phyloP scores from a whole-genome alignment of 805 yeast species.

The Kuraishia piskuri region DNA sequence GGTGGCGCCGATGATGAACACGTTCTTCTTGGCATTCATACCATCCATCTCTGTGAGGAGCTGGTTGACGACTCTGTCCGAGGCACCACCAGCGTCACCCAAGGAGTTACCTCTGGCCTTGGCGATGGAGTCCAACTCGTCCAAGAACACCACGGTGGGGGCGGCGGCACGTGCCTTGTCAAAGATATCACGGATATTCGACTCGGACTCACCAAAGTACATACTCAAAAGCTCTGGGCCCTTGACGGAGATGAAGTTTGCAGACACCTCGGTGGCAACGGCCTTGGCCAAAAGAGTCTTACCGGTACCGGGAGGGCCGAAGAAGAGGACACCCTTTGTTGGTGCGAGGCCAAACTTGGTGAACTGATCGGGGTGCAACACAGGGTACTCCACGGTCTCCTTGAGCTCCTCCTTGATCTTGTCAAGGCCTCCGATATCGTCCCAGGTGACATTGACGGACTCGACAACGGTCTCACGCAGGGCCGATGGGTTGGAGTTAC shows the following conservation, averaged over 20 bases:
- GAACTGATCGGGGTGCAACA: constrained; percentile 96
- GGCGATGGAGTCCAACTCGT: constrained; percentile 96
- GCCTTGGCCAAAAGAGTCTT: constrained; percentile 97
- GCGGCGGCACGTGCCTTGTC: constrained; percentile 99
- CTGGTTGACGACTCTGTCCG: constrained; percentile 94
- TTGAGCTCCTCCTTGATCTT: constrained; percentile 92
- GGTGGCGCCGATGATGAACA: constrained; percentile 98
- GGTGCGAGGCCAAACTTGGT: constrained; percentile 97
- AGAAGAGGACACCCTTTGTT: constrained; percentile 95
- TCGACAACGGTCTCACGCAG: constrained; percentile 99
- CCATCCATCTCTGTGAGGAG: constrained; percentile 98
- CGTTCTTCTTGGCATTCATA: constrained; percentile 99
- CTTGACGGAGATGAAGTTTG: constrained; percentile 94
- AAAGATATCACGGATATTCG: constrained; percentile 93
- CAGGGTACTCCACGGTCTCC: constrained; percentile 99
- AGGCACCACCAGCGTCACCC: constrained; percentile 96
- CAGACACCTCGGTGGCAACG: constrained; percentile 98
- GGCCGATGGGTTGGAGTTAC: constrained; percentile 98
- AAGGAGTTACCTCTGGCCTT: constrained; percentile 88
- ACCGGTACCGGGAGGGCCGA: constrained; percentile 99
- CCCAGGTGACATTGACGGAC: constrained; percentile 98
- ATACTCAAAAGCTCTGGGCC: constrained; percentile 95
- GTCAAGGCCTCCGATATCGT: constrained; percentile 98
- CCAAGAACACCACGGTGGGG: constrained; percentile 97
- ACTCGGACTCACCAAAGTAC: constrained; percentile 99